Evolutionary conservation across 371 early-diverging fungal genomes (phyloP).

Genomic region (Lichtheimia corymbifera): DNA sequence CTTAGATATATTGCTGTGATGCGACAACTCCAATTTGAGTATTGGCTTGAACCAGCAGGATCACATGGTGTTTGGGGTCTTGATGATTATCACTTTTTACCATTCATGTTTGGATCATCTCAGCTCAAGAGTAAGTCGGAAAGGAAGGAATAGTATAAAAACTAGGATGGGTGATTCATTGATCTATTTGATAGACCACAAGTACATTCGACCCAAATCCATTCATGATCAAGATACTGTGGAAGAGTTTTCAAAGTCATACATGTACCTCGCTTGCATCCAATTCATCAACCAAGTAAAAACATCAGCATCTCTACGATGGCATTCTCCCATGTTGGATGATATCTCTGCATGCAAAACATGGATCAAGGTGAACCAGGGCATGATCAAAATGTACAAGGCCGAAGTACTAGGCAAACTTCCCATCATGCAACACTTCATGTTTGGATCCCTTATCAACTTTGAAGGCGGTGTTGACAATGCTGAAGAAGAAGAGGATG

Average conservation of each 20-base stretch:
- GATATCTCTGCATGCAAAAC: slow-evolving; percentile 92
- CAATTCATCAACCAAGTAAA: slow-evolving; percentile 80
- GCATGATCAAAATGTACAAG: slow-evolving; percentile 98
- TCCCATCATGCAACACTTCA: slow-evolving; percentile 99
- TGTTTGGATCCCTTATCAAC: slow-evolving; percentile 80
- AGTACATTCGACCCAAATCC: slow-evolving; percentile 85
- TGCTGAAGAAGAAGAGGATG: slow-evolving; percentile 47
- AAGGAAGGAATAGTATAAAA: too few relatives aligned
- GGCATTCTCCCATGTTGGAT: slow-evolving; percentile 97
- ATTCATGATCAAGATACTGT: slow-evolving; percentile 85
- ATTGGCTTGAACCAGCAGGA: slow-evolving; percentile 99
- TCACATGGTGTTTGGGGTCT: slow-evolving; percentile 99
- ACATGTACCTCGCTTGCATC: slow-evolving; percentile 94
- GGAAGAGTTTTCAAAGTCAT: slow-evolving; percentile 79
- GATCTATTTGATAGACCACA: slow-evolving; percentile 50
- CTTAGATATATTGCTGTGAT: slow-evolving; percentile 80
- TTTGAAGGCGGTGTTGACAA: slow-evolving; percentile 56
- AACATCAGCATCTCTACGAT: slow-evolving; percentile 62
- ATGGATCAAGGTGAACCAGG: slow-evolving; percentile 94
- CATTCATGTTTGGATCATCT: slow-evolving; percentile 93
- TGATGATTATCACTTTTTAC: slow-evolving; percentile 98
- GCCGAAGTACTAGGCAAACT: slow-evolving; percentile 95
- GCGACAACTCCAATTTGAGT: slow-evolving; percentile 87
- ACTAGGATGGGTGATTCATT: too few relatives aligned
- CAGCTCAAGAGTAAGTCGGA: slow-evolving; percentile 71